Evolutionary conservation across 2,329 filamentous ascomycete genomes (phyloP), one percentile per base, ranked within the genome.

Genomic region (Volutella citrinella): DNA sequence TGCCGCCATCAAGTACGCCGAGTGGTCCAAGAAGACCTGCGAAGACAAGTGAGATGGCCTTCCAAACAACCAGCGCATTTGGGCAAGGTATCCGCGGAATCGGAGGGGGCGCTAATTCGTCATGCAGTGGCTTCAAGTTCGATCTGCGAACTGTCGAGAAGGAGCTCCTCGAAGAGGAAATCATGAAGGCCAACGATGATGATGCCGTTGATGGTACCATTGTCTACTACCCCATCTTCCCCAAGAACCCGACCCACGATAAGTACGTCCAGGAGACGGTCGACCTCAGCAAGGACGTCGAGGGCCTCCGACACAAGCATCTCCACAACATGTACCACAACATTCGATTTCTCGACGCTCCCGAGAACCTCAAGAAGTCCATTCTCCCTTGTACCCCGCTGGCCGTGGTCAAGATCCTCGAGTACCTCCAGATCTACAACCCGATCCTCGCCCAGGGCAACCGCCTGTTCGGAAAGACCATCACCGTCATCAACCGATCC

Each of bases 291-390:
- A 97, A 98, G 66, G 93, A 98, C 56, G 91, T 98, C 48, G 93
- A 98, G 65, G 93, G 93, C 21, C 79, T 98, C 38, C 88, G 84
- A 52, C 91, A 96, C 65, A 83, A 82, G 58, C 90, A 97, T 68
- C 84, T 97, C 57, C 90, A 91, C 78, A 98, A 98, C 76, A 96
- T 98, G 90, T 98, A 97, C 69, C 87, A 96, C 72, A 98, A 98
- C 69, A 80, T 95, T 54, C 87, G 93, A 47, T 97, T 90, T 70
- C 74, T 98, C 36, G 93, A 98, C 64, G 70, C 81, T 16, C 83
- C 84, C 5, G 64, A 73, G 26, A 86, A 88, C 61, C 73, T 70
- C 38, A 86, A 87, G 62, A 97, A 98, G 70, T 94, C 84, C 30
- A 87, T 97, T 48, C 70, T 98, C 32, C 93, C 93, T 6, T 98